Evolutionary conservation across 2,329 filamentous ascomycete genomes (phyloP).

Genomic region (Hymenoscyphus repandus): DNA sequence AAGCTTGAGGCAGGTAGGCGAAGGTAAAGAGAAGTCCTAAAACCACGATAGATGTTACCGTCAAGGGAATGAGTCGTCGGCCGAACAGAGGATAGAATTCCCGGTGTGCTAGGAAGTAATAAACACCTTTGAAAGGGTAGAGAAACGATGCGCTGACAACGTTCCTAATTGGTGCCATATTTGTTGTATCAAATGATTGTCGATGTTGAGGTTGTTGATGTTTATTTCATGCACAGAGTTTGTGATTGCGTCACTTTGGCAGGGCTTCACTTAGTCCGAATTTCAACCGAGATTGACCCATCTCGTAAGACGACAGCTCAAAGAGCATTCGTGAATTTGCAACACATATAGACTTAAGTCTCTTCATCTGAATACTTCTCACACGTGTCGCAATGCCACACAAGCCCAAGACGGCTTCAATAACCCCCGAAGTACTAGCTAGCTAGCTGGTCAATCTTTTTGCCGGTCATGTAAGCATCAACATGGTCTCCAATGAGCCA

Average conservation of each 20-base stretch:
- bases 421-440: too few relatives aligned
- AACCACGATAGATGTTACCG: conserved; percentile 76
- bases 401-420: too few relatives aligned
- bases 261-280: neutral
- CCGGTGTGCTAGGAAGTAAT: conserved; percentile 71
- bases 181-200: neutral
- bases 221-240: neutral
- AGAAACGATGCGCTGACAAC: conserved; percentile 32
- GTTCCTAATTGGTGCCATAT: conserved; percentile 19
- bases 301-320: too few relatives aligned
- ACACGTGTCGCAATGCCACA: too few relatives aligned
- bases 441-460: too few relatives aligned
- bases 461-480: too few relatives aligned
- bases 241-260: neutral
- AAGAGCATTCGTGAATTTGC: too few relatives aligned
- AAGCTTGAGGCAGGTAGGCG: conserved; percentile 82
- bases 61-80: conserved; percentile 71
- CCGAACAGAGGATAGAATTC: conserved; percentile 80
- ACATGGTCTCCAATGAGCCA: too few relatives aligned
- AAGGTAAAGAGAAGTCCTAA: conserved; percentile 84
- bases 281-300: neutral
- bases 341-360: too few relatives aligned
- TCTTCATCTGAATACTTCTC: too few relatives aligned
- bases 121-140: conserved; percentile 66
- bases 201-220: neutral